Evolutionary conservation across 169 alveolate species (phyloP).

Genomic region (Cryptosporidium viatorum): DNA sequence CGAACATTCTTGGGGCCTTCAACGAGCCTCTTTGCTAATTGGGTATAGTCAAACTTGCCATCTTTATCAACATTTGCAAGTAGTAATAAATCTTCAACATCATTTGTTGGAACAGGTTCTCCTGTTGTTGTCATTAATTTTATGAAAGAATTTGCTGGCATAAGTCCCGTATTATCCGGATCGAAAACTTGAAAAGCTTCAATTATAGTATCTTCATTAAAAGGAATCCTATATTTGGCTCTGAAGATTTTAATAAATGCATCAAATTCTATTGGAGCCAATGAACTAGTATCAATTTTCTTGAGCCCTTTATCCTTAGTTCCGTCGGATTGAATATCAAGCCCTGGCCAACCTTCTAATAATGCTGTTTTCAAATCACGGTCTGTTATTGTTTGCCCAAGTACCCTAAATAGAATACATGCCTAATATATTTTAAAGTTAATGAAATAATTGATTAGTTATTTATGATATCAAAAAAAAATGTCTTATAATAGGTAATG

Average conservation of each 20-base stretch:
- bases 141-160: slow-evolving; percentile 44
- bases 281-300: slow-evolving; percentile 35
- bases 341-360: slow-evolving; percentile 62
- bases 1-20: slow-evolving; percentile 73
- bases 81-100: slow-evolving; percentile 55
- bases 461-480: too few species aligned
- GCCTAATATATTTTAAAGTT: slow-evolving; percentile 19
- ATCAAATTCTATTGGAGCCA: slow-evolving; percentile 68
- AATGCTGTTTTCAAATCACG: slow-evolving; percentile 31
- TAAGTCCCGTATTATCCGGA: slow-evolving; percentile 61
- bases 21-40: slow-evolving; percentile 61
- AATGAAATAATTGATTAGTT: not conserved
- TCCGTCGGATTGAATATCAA: slow-evolving; percentile 9
- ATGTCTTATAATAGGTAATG: not conserved
- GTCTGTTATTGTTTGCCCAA: slow-evolving; percentile 67
- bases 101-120: slow-evolving; percentile 62
- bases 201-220: slow-evolving; percentile 38
- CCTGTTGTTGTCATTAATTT: slow-evolving; percentile 70
- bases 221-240: slow-evolving; percentile 63
- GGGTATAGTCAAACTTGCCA: slow-evolving; percentile 62
- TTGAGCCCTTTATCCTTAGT: not conserved
- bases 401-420: slow-evolving; percentile 57
- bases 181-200: slow-evolving; percentile 73
- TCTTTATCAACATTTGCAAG: slow-evolving; percentile 68
- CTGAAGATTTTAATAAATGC: slow-evolving; percentile 60